Base-by-base conservation (phyloP, 495 filamentous ascomycete species). In the Penicillium herquei region DNA sequence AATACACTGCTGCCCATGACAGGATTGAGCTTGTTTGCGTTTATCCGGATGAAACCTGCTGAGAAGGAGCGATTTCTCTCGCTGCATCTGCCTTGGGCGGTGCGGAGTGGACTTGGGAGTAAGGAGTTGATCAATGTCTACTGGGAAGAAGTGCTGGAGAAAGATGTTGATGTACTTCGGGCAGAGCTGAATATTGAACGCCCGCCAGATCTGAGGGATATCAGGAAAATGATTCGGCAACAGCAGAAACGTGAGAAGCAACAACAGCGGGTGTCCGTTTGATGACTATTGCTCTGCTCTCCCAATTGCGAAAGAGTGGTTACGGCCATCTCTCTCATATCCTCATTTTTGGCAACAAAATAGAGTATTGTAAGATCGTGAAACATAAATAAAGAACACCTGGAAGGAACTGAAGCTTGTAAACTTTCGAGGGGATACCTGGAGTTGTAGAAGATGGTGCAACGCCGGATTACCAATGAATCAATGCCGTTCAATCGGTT, bases 1-100 rank as follows among this genome's bases (percentile, higher is more conserved):
- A 98, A 98, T 68, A 96, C 91, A 7, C 64, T 95, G 43, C 72
- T 98, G 42, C 94, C 94, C 0, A 98, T 98, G 94, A 96, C 95
- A 9, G 95, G 91, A 0, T 68, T 98, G 51, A 88, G 86, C 59
- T 74, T 94, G 51, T 84, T 86, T 59, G 87, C 89, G 0, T 72
- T 82, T 18, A 69, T 83, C 14, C 84, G 86, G 49, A 74, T 98
- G 72, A 96, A 95, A 77, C 75, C 78, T 35, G 83, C 78, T 12
- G 91, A 96, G 75, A 78, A 88, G 66, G 63, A 75, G 52, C 74
- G 95, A 54, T 91, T 96, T 48, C 84, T 84, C 61, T 74, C 68
- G 2, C 81, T 85, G 0, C 96, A 96, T 72, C 71, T 91, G 39
- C 94, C 95, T 3, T 98, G 94, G 94, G 94, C 95, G 48, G 69